Percentiles rank a stretch among this genome's conserved stretches.
These are phyloP conservation scores for Pochonia chlamydosporia DNA, from an alignment of 2,329 filamentous ascomycete species.

Conservation along the genomic window DNA sequence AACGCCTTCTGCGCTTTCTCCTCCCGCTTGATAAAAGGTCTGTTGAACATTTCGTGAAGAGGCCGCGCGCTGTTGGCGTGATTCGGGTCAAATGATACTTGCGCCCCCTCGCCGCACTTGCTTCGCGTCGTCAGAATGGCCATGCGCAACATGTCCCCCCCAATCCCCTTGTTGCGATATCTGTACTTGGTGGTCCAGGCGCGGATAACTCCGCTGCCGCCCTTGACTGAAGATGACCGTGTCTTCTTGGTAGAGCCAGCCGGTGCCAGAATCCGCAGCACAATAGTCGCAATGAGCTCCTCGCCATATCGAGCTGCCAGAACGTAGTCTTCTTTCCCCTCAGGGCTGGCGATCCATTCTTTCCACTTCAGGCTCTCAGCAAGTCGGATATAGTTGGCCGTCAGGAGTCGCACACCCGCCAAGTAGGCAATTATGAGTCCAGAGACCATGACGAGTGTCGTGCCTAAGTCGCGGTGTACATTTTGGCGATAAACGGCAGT, in stretches of 20 bases:
- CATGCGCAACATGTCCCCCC: slow-evolving; percentile 64
- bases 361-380: slow-evolving; percentile 59
- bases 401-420: slow-evolving; percentile 53
- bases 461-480: slow-evolving; percentile 42
- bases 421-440: slow-evolving; percentile 60
- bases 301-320: slow-evolving; percentile 60
- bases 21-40: slow-evolving; percentile 50
- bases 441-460: slow-evolving; percentile 48
- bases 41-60: slow-evolving; percentile 54
- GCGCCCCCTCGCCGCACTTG: slow-evolving; percentile 53
- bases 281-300: slow-evolving; percentile 63
- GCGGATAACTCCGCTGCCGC: slow-evolving; percentile 60
- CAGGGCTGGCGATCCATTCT: slow-evolving; percentile 42
- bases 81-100: slow-evolving; percentile 64
- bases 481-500: slow-evolving; percentile 33
- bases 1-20: slow-evolving; percentile 43
- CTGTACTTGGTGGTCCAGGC: slow-evolving; percentile 72
- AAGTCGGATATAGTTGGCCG: slow-evolving; percentile 54
- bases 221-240: slow-evolving; percentile 23
- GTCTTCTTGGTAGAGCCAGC: slow-evolving; percentile 3
- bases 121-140: slow-evolving; percentile 60
- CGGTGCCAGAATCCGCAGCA: slow-evolving; percentile 52
- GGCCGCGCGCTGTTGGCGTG: slow-evolving; percentile 67
- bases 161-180: slow-evolving; percentile 67
- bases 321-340: slow-evolving; percentile 43